Evolutionary conservation across 1,284 basidiomycete species (phyloP).

Genomic region (Lentinula novae-zelandiae): DNA sequence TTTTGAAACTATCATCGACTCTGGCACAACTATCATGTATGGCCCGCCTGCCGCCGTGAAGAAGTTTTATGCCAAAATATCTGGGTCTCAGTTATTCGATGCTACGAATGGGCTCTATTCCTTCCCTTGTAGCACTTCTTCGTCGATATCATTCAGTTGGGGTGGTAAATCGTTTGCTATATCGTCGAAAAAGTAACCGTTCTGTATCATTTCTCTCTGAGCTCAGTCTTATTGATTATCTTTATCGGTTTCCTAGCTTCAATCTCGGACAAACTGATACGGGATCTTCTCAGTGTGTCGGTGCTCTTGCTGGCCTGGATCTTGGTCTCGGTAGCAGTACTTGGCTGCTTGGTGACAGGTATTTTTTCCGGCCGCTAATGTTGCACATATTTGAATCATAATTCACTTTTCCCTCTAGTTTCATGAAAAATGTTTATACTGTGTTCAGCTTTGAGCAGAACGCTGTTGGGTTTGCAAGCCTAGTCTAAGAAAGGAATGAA

Average conservation of each 20-base stretch:
- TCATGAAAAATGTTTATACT: slow-evolving; percentile 15
- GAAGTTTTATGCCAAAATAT: background rate
- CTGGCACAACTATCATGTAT: slow-evolving; percentile 15
- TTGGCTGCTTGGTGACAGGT: slow-evolving; percentile 33
- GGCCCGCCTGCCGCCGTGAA: slow-evolving; percentile 8
- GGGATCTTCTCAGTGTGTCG: slow-evolving; percentile 22
- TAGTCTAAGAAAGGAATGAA: background rate
- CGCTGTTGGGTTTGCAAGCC: slow-evolving; percentile 12
- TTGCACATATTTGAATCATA: too few relatives aligned
- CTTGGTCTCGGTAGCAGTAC: slow-evolving; percentile 18
- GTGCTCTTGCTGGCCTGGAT: slow-evolving; percentile 19
- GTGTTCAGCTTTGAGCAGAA: slow-evolving; percentile 12
- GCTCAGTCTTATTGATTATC: background rate
- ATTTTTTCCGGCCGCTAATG: background rate
- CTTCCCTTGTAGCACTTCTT: slow-evolving; percentile 23
- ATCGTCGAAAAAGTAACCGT: slow-evolving; percentile 15
- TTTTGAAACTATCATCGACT: slow-evolving; percentile 14
- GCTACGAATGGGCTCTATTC: slow-evolving; percentile 25
- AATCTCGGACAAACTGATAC: slow-evolving; percentile 19
- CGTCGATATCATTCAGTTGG: slow-evolving; percentile 23
- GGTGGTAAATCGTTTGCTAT: slow-evolving; percentile 20
- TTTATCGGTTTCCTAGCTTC: slow-evolving; percentile 12
- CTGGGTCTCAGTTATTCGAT: slow-evolving; percentile 1
- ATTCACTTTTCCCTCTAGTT: slow-evolving; percentile 9
- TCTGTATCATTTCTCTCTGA: too few relatives aligned